Evolutionary conservation across 148 eudicot genomes (phyloP), one percentile per base, ranked within the genome.

Genomic region (Rheum nobile): DNA sequence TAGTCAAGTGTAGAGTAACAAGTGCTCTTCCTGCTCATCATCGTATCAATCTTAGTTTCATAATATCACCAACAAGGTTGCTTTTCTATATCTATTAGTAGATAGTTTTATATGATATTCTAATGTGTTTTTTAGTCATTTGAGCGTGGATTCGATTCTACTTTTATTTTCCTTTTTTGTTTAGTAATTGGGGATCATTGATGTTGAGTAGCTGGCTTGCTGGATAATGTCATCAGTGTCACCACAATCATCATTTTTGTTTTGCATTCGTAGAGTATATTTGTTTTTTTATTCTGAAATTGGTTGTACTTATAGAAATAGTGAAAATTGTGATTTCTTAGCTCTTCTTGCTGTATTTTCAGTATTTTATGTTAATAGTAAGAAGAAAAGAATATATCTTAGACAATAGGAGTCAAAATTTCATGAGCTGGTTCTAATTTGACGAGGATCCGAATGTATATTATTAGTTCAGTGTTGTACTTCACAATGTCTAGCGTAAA

Each of bases 1-100:
- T 95, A 57, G 94, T 95, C 67, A 95, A 95, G 84, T 95, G 99
- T 84, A 84, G 99, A 84, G 91, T 95, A 72, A 89, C 87, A 72
- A 84, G 91, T 78, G 87, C 92, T 72, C 71, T 80, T 80, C 97
- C 96, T 77, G 83, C 89, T 73, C 82, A 88, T 71, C 87, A 82
- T 73, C 80, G 90, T 46, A 90, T 95, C 79, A 90, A 78, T 83
- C 90, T 95, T 72, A 95, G 99, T 80, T 90, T 95, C 79, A 81
- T 78, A 71, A 89, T 86, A 68, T 84, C 86, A n/a, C 86, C 92
- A 31, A 55, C 83, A 63, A 86, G 88, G 90, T 85, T 77, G 78
- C 39, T 69, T 63, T 16, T 19, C 31, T 17, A 31, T 34, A 52
- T 16, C 42, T 72, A 50, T 71, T 24, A 44, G 48, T 71, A 41